A percentile compares a stretch with the other conserved stretches of the same genome.
These are phyloP conservation scores for Carnegiea gigantea DNA, from an alignment of 179 eudicot genomes.

Conservation along the genomic window DNA sequence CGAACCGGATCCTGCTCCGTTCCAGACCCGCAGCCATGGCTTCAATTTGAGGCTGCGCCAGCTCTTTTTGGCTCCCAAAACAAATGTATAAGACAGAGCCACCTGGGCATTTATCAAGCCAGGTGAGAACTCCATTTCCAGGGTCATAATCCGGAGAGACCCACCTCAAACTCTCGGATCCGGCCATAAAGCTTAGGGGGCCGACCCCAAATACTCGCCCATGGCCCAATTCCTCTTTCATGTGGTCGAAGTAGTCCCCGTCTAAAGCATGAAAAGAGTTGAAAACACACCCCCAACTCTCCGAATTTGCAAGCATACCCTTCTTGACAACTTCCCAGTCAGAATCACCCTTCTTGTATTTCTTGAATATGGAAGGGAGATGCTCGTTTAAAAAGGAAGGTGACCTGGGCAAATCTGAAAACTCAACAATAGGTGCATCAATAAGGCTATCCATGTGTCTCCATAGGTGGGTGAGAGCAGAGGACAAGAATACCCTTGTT, in stretches of 20 bases:
- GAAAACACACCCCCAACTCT: constrained; percentile 49
- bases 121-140: constrained; percentile 25
- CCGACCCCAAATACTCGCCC: constrained; percentile 45
- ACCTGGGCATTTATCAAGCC: constrained; percentile 55
- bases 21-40: constrained; percentile 56
- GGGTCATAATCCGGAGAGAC: constrained; percentile 15
- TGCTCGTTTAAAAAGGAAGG: constrained; percentile 41
- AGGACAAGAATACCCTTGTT: constrained; percentile 28
- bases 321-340: constrained; percentile 35
- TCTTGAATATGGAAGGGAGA: constrained; percentile 41
- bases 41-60: constrained; percentile 52
- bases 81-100: constrained; percentile 64
- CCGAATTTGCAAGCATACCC: constrained; percentile 39
- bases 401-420: constrained; percentile 34
- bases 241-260: constrained; percentile 35
- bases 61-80: constrained; percentile 67
- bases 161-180: constrained; percentile 14
- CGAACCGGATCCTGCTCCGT: constrained; percentile 42
- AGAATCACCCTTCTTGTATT: constrained; percentile 33
- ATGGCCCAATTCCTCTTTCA: constrained; percentile 29
- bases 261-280: constrained; percentile 50
- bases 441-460: constrained; percentile 12
- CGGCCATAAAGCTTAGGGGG: constrained; percentile 34
- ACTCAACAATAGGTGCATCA: constrained; percentile 10
- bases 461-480: constrained; percentile 23